Base-by-base conservation (phyloP, 306 rosid species). In the Acacia acuminata region DNA sequence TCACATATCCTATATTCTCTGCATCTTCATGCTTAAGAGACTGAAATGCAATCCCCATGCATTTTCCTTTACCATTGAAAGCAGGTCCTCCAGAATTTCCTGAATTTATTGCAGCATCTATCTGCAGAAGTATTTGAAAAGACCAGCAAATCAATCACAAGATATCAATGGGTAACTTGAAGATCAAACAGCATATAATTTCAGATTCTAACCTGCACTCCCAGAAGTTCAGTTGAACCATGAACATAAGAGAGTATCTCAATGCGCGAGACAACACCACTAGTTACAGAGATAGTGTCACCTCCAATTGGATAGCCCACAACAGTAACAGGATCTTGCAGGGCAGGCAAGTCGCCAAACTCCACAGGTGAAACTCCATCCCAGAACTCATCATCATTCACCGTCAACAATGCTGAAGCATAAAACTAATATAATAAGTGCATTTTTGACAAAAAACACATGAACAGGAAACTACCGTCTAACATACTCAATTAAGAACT, bases 241-340 rank as follows among this genome's bases (percentile, higher is more conserved):
- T 93, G 94, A 83, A 87, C 96, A 42, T 91, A 93, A 12, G 97
- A 93, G 7, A 91, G 91, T 82, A 93, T 91, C 93, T 93, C 97
- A 36, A 93, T 90, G 55, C 96, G 89, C 15, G 97, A 93, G 2
- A 93, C 96, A 79, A 93, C 96, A 69, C 97, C 97, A 74, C 97
- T 93, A 12, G 97, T 93, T 78, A 93, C 97, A 81, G 97, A 93
- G 84, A 93, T 91, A 36, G 96, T 93, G 83, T 93, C 97, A 20
- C 97, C 97, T 32, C 97, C 97, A 81, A 93, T 93, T 3, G 97
- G 96, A 76, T 93, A 93, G 58, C 97, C 96, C 69, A 93, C 96
- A 12, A 93, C 97, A 81, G 97, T 93, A 34, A 91, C 96, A 0
- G 96, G 94, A 82, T 93, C 97, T 79, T 93, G 97, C 68, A 93